Evolutionary conservation across 1,284 basidiomycete species (phyloP), one percentile per base, ranked within the genome.

Genomic region (Austropuccinia psidii): DNA sequence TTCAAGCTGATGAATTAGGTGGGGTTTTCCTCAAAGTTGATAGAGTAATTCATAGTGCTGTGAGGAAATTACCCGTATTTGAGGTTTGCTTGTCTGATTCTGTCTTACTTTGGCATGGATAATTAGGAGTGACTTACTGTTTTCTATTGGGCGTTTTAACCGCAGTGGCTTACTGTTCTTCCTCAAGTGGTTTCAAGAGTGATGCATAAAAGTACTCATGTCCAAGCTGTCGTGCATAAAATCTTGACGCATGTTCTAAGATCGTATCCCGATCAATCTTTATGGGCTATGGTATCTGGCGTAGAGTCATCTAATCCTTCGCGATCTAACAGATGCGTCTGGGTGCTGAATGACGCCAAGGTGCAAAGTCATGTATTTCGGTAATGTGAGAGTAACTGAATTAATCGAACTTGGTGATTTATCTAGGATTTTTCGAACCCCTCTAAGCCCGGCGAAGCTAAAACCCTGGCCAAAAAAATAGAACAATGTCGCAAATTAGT

Each of bases 121-220:
- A 43, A 45, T n/a, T n/a, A n/a, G n/a, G n/a, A n/a, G n/a, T 29
- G 41, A 43, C 52, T 49, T 80, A 66, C 17, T 19, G 41, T 21
- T n/a, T 31, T 13, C 49, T 5, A 17, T 27, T 66, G 6, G 75
- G 52, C 31, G n/a, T 49, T 55, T 31, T 74, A 35, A 55, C 75
- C 68, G 17, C 77, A 96, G 92, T 98, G 94, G 91, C 90, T 90
- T 76, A 95, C 91, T 0, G 94, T 94, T 0, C 93, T 98, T 76
- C 93, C 96, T 7, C 96, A 98, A 83, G 90, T 98, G 74, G 91
- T 96, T 11, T 98, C 96, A 29, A 87, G 96, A 9, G 90, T 99
- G 41, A 90, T 89, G 21, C 92, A 98, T 78, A 83, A 82, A 19
- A 90, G 91, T 78, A 78, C 82, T n/a, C 84, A 84, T 0, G 89